Base-by-base conservation (phyloP, 2,329 filamentous ascomycete genomes). In the Stagonosporopsis chrysanthemi region DNA sequence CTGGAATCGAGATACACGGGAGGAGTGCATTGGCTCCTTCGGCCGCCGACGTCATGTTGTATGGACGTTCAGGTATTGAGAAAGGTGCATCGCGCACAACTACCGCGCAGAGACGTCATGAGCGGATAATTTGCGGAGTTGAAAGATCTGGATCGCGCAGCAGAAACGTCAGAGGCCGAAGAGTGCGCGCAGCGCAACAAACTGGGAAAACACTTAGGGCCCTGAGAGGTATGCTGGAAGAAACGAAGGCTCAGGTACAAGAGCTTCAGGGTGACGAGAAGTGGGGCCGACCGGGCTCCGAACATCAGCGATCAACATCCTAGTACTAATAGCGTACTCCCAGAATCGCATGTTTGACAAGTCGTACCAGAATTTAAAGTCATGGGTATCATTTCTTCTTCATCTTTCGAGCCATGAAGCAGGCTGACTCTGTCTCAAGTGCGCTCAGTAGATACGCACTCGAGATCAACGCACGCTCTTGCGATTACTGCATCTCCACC, bases 401-500 rank as follows among this genome's bases (percentile, higher is more conserved):
- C 36, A 17, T 39, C 17, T 17, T 39, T 12, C 36, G 17, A 39
- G 19, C 14, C 36, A 22, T 22, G 31, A 15, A 15, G 31, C 14
- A n/a, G 31, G 12, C 31, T n/a, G 12, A 33, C 15, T 15, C 31
- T 15, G 15, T 33, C 12, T 15, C 12, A 15, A 33, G 3, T 33
- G 14, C 31, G 15, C 14, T 39, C 4, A 19, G 9, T 4, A 39
- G 36, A 17, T 7, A 5, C 17, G 14, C 17, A 11, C 17, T 11
- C 12, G 19, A 3, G 19, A 19, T 39, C 11, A 12, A 22, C 11
- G 19, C 19, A 40, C 9, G 38, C 11, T 24, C 22, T 15, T 24
- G 38, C 29, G 6, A n/a, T 38, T 12, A 76, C 52, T 76, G 71
- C 72, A 75, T 73, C 62, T 76, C 75, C 11, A 75, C 69, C 52